Conservation (phyloP, 352 stramenopile species). For the Phytophthora chlamydospora region DNA sequence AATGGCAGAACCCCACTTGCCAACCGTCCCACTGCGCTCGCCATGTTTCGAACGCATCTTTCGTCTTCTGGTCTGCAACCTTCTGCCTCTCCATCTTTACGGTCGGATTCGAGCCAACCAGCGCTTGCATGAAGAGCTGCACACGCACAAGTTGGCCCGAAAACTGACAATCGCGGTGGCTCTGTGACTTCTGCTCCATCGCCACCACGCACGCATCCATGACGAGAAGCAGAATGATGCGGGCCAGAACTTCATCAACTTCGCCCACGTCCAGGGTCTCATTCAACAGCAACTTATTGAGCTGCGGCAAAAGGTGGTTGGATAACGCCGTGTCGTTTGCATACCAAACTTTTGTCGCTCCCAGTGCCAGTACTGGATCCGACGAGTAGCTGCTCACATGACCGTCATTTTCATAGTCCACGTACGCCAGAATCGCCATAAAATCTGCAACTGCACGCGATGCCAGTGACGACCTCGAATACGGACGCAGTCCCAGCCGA, state of each 20-base stretch:
- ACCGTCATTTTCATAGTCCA: slow-evolving; percentile 23
- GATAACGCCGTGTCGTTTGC: background rate
- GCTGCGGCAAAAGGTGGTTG: slow-evolving; percentile 22
- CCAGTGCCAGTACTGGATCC: slow-evolving; percentile 14
- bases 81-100: too few species aligned
- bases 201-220: slow-evolving; percentile 1
- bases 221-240: background rate
- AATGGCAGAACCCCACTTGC: slow-evolving; percentile 2
- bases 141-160: background rate
- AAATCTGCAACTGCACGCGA: slow-evolving; percentile 25
- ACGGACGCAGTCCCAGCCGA: slow-evolving; percentile 25
- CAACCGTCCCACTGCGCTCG: background rate
- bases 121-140: background rate
- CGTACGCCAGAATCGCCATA: slow-evolving; percentile 32
- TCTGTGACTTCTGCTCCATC: background rate
- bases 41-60: background rate
- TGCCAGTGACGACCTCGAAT: slow-evolving; percentile 26
- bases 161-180: background rate
- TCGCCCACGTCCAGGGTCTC: background rate
- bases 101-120: background rate
- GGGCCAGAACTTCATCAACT: background rate
- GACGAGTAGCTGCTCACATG: slow-evolving; percentile 24
- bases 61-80: too few species aligned
- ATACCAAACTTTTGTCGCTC: slow-evolving; percentile 29
- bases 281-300: slow-evolving; percentile 9